Evolutionary conservation across 805 yeast genomes (phyloP), one percentile per base, ranked within the genome.

Genomic region (Zygoascus biomembranicola): DNA sequence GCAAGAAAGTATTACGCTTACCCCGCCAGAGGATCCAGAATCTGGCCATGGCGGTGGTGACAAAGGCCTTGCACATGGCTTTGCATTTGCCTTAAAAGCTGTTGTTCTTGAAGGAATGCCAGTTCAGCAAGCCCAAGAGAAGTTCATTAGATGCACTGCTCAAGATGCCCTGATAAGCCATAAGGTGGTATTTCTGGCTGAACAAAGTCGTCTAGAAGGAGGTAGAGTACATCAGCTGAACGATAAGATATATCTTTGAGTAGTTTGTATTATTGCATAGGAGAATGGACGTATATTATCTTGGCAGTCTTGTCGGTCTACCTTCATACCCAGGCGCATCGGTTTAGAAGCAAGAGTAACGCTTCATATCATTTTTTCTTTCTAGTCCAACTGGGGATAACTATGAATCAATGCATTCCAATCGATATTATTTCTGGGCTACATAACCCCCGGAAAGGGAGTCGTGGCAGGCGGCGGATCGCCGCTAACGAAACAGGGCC

Each of bases 31-130:
- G 14, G 60, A 54, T 11, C 42, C n/a, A 13, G 55, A 46, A 32
- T 60, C 63, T 11, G 61, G 61, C 45, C 64, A 61, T 48, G 64
- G 64, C n/a, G 64, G 64, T 11, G 64, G 64, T 14, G 64, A 61
- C 47, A 51, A 31, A 14, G 64, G 63, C 9, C 52, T 61, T 19
- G 64, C 64, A 10, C 32, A 37, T 8, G 59, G 62, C 11, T 61
- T 61, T 53, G 63, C 57, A 6, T 37, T 46, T 2, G 64, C 63
- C 8, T 48, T 61, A 20, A 31, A 41, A 32, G 60, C 52, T 43
- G 57, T 56, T 6, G 13, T 53, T 14, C 28, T 4, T 23, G 42
- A 57, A 8, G 56, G 55, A 18, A 41, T 19, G 16, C 16, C 52
- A 6, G 59, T 61, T 9, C 50, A 51, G 18, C 43, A 59, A 31